These are phyloP conservation scores for Scutellaria galericulata DNA, from an alignment of 257 asterid genomes.

Conservation along the genomic window DNA sequence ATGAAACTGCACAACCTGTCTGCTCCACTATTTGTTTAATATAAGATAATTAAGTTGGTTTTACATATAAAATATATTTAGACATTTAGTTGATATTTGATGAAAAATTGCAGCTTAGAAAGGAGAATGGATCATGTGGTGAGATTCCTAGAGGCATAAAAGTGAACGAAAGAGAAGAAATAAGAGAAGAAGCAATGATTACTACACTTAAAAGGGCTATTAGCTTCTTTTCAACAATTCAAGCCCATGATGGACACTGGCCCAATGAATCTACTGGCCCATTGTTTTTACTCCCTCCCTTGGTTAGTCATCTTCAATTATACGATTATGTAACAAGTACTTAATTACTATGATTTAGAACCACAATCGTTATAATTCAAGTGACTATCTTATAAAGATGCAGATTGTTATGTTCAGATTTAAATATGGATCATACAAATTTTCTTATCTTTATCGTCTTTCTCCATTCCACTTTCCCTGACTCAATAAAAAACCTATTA, in stretches of 20 bases:
- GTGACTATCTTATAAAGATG: too few relatives aligned
- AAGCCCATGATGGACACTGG: conserved; percentile 71
- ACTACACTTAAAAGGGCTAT: conserved; percentile 43
- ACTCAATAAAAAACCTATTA: neutral
- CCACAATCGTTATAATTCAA: too few relatives aligned
- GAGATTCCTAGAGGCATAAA: conserved; percentile 34
- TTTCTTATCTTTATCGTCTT: too few relatives aligned
- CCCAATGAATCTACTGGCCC: conserved; percentile 64
- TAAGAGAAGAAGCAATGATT: conserved; percentile 42
- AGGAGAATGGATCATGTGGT: conserved; percentile 43
- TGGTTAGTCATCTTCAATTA: conserved; percentile 36
- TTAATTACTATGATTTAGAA: too few relatives aligned
- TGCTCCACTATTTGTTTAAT: too few relatives aligned
- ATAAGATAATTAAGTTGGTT: too few relatives aligned
- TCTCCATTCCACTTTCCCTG: too few relatives aligned
- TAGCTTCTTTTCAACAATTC: conserved; percentile 44
- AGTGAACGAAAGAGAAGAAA: conserved; percentile 35
- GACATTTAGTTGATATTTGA: neutral
- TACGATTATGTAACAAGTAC: neutral
- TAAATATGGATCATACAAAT: too few relatives aligned
- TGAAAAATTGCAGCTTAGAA: conserved; percentile 40
- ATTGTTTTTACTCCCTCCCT: conserved; percentile 53
- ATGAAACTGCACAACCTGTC: too few relatives aligned
- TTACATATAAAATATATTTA: too few relatives aligned
- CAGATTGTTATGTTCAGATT: too few relatives aligned